Evolutionary conservation across 2,329 filamentous ascomycete genomes (phyloP).

Genomic region (Curvularia spicifera): DNA sequence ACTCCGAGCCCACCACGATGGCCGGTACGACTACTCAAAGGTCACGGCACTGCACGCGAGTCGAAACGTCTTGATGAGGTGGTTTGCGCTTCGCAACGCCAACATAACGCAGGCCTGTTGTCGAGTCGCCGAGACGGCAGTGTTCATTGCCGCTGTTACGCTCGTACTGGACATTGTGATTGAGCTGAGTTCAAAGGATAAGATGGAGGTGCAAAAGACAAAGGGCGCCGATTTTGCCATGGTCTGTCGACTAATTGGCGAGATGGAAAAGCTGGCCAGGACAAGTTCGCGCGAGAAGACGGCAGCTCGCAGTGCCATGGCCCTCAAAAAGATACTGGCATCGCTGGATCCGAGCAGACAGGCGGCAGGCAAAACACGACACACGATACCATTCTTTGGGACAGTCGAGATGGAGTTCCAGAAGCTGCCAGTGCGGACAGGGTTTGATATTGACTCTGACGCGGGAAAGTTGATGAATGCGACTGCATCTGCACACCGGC

Average conservation of each 20-base stretch:
- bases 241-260: constrained; percentile 44
- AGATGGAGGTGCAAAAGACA: constrained; percentile 41
- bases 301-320: constrained; percentile 39
- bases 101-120: constrained; percentile 46
- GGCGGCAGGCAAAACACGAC: constrained; percentile 25
- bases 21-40: constrained; percentile 45
- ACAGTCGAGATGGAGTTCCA: constrained; percentile 41
- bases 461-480: constrained; percentile 37
- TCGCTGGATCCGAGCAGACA: constrained; percentile 41
- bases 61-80: constrained; percentile 46
- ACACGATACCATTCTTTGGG: constrained; percentile 46
- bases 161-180: constrained; percentile 46
- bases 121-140: constrained; percentile 41
- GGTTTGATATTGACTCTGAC: constrained; percentile 42
- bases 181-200: constrained; percentile 44
- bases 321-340: constrained; percentile 45
- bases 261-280: constrained; percentile 46
- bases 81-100: constrained; percentile 47
- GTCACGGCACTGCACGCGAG: constrained; percentile 44
- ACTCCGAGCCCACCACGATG: constrained; percentile 39
- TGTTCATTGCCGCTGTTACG: constrained; percentile 47
- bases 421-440: constrained; percentile 36
- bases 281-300: constrained; percentile 43
- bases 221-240: constrained; percentile 47
- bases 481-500: constrained; percentile 29